Evolutionary conservation across 129 eudicot genomes (phyloP), one percentile per base, ranked within the genome.

Genomic region (Tagetes erecta): DNA sequence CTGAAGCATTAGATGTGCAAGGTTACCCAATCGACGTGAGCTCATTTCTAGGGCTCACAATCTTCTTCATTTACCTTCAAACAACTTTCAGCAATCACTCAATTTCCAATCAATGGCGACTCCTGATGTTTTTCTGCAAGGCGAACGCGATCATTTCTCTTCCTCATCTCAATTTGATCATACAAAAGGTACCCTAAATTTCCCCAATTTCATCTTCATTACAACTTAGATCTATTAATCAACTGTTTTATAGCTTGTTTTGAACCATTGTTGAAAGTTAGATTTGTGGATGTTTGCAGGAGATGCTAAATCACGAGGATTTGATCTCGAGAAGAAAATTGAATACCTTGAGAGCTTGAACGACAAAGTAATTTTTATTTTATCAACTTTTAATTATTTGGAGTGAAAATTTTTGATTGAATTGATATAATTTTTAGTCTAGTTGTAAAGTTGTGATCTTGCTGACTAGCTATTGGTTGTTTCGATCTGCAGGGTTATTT

Each of bases 341-440:
- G 98, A 92, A 60, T 74, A 85, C 51, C 87, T 92, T 39, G 98
- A 92, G 95, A 76, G 83, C 80, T 89, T 89, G 85, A 81, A 95
- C 47, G 93, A 90, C 56, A 89, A 36, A 69, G 98, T 92, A 89
- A 82, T 60, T 59, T 11, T 34, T 2, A 55, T 55, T 6, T 8
- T 8, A 31, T 57, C 4, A 1, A 33, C 2, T 2, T 57, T 51
- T 68, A 20, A 30, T 70, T 3, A 55, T 47, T 31, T 42, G 57
- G 14, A 55, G 30, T 50, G 4, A 44, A 62, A 49, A 9, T 0
- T 51, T 47, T 31, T 52, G 58, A n/a, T 68, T 68, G 51, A 49
- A 33, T 38, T 47, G 42, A 3, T 52, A 1, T 52, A 14, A n/a
- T 40, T 56, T 2, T 7, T 20, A 2, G 27, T 60, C 12, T 74